Percentiles rank a stretch among this genome's conserved stretches.
Evolutionary conservation across 208 protist species (phyloP).

Genomic region (Trypanosoma vivax): DNA sequence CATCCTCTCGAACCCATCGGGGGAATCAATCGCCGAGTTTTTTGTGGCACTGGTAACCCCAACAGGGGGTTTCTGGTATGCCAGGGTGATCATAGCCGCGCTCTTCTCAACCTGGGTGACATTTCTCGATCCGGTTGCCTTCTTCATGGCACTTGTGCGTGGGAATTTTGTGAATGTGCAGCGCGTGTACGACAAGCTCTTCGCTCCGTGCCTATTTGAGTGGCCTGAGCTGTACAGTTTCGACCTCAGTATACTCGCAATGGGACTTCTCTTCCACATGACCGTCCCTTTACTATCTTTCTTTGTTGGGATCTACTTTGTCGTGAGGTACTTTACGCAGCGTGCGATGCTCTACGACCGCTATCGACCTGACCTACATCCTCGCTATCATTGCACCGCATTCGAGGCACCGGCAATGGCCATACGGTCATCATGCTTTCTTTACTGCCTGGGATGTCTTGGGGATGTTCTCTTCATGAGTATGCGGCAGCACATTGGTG

Average conservation of each 20-base stretch:
- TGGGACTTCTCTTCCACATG: conserved; percentile 84
- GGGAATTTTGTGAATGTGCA: conserved; percentile 48
- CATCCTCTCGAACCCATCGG: conserved; percentile 25
- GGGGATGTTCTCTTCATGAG: conserved; percentile 59
- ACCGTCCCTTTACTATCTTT: conserved; percentile 61
- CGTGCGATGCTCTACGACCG: conserved; percentile 62
- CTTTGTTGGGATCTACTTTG: conserved; percentile 60
- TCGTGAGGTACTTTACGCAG: conserved; percentile 65
- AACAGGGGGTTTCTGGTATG: conserved; percentile 75
- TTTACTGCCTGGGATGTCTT: conserved; percentile 55
- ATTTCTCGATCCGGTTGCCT: conserved; percentile 41
- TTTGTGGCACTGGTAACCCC: conserved; percentile 70
- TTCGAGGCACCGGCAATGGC: conserved; percentile 61
- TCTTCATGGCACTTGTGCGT: conserved; percentile 43
- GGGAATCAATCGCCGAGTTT: conserved; percentile 39
- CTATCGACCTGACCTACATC: conserved; percentile 41
- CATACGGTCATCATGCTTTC: conserved; percentile 53
- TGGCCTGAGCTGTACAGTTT: conserved; percentile 57
- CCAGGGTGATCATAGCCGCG: conserved; percentile 59
- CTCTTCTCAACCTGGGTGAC: conserved; percentile 61
- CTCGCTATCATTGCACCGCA: conserved; percentile 61
- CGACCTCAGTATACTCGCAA: conserved; percentile 68
- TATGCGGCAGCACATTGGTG: conserved; percentile 38
- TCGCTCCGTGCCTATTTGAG: conserved; percentile 44
- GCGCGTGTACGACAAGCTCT: conserved; percentile 70